A percentile compares a stretch with the other conserved stretches of the same genome.
These are phyloP conservation scores for Microcera coccophila DNA, from an alignment of 2,329 filamentous ascomycete species.

Conservation along the genomic window DNA sequence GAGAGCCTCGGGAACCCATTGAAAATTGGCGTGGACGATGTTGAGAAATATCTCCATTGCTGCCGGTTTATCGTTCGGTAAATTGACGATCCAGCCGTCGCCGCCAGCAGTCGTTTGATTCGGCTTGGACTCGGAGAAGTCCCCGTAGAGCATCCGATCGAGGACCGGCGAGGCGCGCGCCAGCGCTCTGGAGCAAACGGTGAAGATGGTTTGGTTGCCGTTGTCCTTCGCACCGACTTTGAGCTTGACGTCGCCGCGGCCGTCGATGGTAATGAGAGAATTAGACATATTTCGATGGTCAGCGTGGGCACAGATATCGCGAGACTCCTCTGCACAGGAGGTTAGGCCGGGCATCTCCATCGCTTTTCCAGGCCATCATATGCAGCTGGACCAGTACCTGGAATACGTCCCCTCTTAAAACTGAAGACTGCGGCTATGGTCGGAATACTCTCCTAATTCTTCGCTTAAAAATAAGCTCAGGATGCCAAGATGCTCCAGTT, in stretches of 20 bases:
- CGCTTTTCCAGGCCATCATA: too few relatives aligned
- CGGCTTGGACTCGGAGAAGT: conserved; percentile 22
- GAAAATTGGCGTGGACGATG: conserved; percentile 29
- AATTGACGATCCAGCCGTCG: conserved; percentile 24
- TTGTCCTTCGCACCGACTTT: conserved; percentile 5
- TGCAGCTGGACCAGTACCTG: too few relatives aligned
- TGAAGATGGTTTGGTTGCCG: conserved; percentile 9
- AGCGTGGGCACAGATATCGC: too few relatives aligned
- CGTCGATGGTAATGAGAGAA: too few relatives aligned
- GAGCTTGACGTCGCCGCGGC: conserved; percentile 11
- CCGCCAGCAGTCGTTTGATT: neutral
- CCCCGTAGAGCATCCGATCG: conserved; percentile 27
- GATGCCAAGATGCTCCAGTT: too few relatives aligned
- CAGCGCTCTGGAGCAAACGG: conserved; percentile 27
- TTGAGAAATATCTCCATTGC: conserved; percentile 27
- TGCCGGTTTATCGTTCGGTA: conserved; percentile 31
- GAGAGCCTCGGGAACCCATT: conserved; percentile 21
- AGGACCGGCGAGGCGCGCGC: conserved; percentile 27
- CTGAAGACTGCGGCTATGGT: too few relatives aligned
- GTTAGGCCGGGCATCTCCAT: too few relatives aligned
- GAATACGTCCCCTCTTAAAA: too few relatives aligned
- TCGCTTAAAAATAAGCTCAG: too few relatives aligned
- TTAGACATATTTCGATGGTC: too few relatives aligned
- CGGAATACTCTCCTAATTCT: too few relatives aligned
- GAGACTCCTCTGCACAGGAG: too few relatives aligned